Conservation (phyloP, 768 basidiomycete species). For the Podaxis sp. region DNA sequence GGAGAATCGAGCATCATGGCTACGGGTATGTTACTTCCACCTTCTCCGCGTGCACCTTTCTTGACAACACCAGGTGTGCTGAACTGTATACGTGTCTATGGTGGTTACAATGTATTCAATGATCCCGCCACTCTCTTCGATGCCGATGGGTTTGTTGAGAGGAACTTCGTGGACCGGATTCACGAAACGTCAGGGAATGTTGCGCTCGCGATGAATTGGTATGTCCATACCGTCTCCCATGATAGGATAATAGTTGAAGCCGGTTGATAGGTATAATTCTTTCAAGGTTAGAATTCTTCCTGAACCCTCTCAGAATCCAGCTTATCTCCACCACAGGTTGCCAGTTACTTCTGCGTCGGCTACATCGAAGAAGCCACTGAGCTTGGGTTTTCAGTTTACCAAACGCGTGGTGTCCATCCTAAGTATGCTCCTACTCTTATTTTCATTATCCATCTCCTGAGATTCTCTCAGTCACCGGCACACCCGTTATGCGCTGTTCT, state of each 20-base stretch:
- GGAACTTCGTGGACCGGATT: slow-evolving; percentile 43
- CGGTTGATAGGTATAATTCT: slow-evolving; percentile 49
- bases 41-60: not conserved
- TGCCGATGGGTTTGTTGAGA: slow-evolving; percentile 55
- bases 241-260: not conserved
- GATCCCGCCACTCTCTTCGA: slow-evolving; percentile 54
- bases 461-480: slow-evolving; percentile 51
- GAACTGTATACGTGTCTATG: slow-evolving; percentile 61
- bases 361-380: slow-evolving; percentile 52
- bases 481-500: slow-evolving; percentile 64
- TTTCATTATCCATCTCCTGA: not conserved
- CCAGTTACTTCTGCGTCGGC: slow-evolving; percentile 61
- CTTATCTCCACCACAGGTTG: slow-evolving; percentile 36
- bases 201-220: slow-evolving; percentile 59
- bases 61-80: slow-evolving; percentile 36
- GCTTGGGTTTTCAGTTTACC: slow-evolving; percentile 60
- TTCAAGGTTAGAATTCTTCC: slow-evolving; percentile 43
- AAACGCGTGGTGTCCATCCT: slow-evolving; percentile 54
- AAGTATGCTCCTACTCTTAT: slow-evolving; percentile 43
- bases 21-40: slow-evolving; percentile 34
- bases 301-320: not conserved
- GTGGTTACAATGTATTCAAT: slow-evolving; percentile 49
- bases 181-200: slow-evolving; percentile 41
- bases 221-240: slow-evolving; percentile 14
- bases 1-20: slow-evolving; percentile 50